Percentiles rank a stretch among this genome's conserved stretches.
phyloP scores from a whole-genome alignment of 257 asterid species.

The Nicotiana undulata region DNA sequence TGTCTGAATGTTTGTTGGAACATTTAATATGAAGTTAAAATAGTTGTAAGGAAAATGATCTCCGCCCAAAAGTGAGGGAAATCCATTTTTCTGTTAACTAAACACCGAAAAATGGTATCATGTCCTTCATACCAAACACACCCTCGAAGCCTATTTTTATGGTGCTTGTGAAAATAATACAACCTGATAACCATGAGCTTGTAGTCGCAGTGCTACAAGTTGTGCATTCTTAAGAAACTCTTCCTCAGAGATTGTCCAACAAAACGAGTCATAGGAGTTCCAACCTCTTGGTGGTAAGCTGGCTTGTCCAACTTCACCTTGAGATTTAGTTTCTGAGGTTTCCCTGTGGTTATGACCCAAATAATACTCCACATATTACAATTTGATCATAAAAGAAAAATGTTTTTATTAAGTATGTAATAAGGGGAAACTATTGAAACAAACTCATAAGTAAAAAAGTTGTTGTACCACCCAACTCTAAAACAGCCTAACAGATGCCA shows the following conservation, averaged over 20 bases:
- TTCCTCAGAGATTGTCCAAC: slow-evolving; percentile 81
- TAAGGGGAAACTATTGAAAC: background rate
- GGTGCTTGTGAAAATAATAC: background rate
- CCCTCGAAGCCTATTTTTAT: background rate
- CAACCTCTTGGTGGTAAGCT: slow-evolving; percentile 86
- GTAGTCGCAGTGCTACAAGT: slow-evolving; percentile 58
- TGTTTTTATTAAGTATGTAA: background rate
- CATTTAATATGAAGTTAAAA: background rate
- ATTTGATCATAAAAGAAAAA: background rate
- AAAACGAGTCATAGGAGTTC: slow-evolving; percentile 94
- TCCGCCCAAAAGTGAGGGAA: background rate
- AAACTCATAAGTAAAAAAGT: background rate
- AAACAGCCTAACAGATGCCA: background rate
- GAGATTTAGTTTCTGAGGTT: slow-evolving; percentile 10
- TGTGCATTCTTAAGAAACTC: slow-evolving; percentile 73
- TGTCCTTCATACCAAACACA: background rate
- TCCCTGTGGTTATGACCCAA: slow-evolving; percentile 28
- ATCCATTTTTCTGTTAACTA: background rate
- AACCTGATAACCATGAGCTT: slow-evolving; percentile 76
- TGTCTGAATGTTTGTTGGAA: background rate
- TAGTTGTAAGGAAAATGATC: background rate
- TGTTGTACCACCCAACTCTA: background rate
- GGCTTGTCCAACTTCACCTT: slow-evolving; percentile 37
- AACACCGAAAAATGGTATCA: background rate
- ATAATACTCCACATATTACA: background rate